These are phyloP conservation scores for Ceratocystiopsis brevicomis DNA, from an alignment of 2,329 filamentous ascomycete genomes.

Conservation along the genomic window DNA sequence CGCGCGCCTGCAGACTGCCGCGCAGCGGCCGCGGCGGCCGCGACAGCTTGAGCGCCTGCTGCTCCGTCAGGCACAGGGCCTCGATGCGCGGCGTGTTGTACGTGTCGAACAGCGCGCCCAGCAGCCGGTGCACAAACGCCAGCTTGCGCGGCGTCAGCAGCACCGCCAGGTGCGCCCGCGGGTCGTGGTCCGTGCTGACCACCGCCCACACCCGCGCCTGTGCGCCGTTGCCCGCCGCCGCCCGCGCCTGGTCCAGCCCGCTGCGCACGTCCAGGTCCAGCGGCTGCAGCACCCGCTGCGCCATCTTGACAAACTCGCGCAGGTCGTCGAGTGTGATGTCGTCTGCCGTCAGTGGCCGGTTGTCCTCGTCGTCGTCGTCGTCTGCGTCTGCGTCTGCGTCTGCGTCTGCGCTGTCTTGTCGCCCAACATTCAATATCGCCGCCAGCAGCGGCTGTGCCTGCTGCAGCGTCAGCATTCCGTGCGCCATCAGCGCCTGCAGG, in stretches of 20 bases:
- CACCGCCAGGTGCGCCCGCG: constrained; percentile 73
- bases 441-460: constrained; percentile 60
- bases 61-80: constrained; percentile 61
- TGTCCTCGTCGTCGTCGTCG: constrained; percentile 20
- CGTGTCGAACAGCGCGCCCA: constrained; percentile 83
- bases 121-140: constrained; percentile 66
- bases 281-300: constrained; percentile 53
- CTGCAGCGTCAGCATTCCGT: constrained; percentile 55
- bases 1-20: background rate
- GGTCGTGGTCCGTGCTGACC: constrained; percentile 74
- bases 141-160: constrained; percentile 67
- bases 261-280: constrained; percentile 81
- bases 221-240: constrained; percentile 8
- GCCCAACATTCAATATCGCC: constrained; percentile 43
- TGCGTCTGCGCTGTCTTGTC: constrained; percentile 15
- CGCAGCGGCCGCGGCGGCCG: constrained; percentile 24
- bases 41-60: constrained; percentile 57
- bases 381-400: constrained; percentile 22
- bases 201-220: constrained; percentile 58
- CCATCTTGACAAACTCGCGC: constrained; percentile 44
- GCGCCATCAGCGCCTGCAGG: constrained; percentile 69
- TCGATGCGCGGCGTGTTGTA: constrained; percentile 68
- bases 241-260: constrained; percentile 41
- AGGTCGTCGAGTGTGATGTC: constrained; percentile 54
- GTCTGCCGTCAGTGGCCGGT: constrained; percentile 19